A percentile compares a stretch with the other conserved stretches of the same genome.
Conservation (phyloP, 441 rosid genomes). For the Pelargonium exstipulatum region DNA sequence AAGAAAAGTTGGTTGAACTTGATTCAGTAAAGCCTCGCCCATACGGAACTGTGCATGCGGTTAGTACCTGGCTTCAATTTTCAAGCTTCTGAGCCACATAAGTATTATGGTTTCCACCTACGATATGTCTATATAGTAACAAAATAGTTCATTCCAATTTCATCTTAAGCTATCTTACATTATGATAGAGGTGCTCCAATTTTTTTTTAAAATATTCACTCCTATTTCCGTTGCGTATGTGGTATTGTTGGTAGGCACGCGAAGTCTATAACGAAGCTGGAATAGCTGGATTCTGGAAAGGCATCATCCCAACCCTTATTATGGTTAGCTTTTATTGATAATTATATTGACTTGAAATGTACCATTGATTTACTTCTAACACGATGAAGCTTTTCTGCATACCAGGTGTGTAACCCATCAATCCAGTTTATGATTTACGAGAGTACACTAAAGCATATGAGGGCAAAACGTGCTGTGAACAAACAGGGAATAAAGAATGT, state of each 20-base stretch:
- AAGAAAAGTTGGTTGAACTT: conserved; percentile 45
- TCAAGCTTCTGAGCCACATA: not conserved
- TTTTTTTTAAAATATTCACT: not conserved
- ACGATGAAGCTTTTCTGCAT: conserved; percentile 15
- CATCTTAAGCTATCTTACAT: not conserved
- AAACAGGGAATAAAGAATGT: conserved; percentile 37
- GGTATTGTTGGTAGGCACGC: conserved; percentile 30
- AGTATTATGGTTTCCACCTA: not conserved
- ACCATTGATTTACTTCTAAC: conserved; percentile 12
- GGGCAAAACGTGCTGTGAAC: conserved; percentile 37
- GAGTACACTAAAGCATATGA: conserved; percentile 44
- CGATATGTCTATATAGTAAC: not conserved
- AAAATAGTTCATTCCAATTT: not conserved
- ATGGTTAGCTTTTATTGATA: conserved; percentile 42
- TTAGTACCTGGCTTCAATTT: conserved; percentile 21
- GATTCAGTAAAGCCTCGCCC: conserved; percentile 50
- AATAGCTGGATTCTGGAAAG: conserved; percentile 64
- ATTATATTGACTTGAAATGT: conserved; percentile 10
- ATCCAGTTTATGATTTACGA: conserved; percentile 74
- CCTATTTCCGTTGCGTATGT: conserved; percentile 1
- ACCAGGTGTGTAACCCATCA: conserved; percentile 68
- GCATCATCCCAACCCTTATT: conserved; percentile 59
- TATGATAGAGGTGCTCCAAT: not conserved
- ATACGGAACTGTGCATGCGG: conserved; percentile 57
- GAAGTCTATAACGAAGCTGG: conserved; percentile 63